Conservation (phyloP, 495 filamentous ascomycete genomes). For the Penicillium cataractarum region DNA sequence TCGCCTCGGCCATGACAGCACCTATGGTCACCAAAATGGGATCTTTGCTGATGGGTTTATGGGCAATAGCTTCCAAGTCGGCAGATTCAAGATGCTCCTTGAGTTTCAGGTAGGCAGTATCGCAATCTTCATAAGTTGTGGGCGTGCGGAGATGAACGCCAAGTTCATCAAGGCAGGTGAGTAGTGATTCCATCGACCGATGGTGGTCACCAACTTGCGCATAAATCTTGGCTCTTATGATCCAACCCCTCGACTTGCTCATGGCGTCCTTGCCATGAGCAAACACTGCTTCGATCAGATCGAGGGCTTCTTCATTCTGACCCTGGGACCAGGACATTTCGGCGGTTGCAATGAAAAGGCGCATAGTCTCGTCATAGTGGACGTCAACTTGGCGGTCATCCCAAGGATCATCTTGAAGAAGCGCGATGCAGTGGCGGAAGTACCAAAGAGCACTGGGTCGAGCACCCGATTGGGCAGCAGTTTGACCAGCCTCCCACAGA, state of each 20-base stretch:
- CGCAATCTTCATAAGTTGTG: constrained; percentile 74
- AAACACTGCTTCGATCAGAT: constrained; percentile 66
- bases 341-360: constrained; percentile 73
- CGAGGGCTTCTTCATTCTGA: constrained; percentile 63
- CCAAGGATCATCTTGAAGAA: constrained; percentile 82
- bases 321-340: constrained; percentile 80
- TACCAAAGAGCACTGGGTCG: constrained; percentile 77
- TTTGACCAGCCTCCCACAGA: constrained; percentile 74
- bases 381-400: constrained; percentile 69
- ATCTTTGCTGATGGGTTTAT: constrained; percentile 55
- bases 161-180: constrained; percentile 67
- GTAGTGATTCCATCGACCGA: constrained; percentile 68
- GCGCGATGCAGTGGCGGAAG: constrained; percentile 70
- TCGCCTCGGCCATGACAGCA: constrained; percentile 74
- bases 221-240: constrained; percentile 75
- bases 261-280: constrained; percentile 64
- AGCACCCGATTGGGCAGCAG: constrained; percentile 77
- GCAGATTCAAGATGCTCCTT: constrained; percentile 60
- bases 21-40: constrained; percentile 65
- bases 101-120: constrained; percentile 66
- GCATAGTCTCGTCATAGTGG: constrained; percentile 81
- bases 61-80: constrained; percentile 57
- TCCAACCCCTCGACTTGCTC: constrained; percentile 78
- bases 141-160: constrained; percentile 65
- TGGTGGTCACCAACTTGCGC: constrained; percentile 70